phyloP scores from a whole-genome alignment of 192 early-diverging fungal species.

The Dissophora globulifera region DNA sequence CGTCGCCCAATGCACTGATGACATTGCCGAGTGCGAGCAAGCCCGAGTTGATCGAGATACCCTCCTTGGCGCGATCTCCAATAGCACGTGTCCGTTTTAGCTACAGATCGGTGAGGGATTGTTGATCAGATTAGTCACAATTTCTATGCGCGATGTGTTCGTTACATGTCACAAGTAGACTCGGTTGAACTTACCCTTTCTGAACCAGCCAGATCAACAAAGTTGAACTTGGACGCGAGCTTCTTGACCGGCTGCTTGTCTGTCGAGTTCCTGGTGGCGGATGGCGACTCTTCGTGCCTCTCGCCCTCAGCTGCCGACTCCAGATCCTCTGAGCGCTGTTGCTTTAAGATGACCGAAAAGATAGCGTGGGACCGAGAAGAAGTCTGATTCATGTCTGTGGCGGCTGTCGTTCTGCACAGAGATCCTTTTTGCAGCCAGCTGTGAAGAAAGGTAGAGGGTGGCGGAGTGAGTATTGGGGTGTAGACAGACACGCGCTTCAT shows the following conservation, averaged over 20 bases:
- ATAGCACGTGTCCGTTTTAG: conserved; percentile 91
- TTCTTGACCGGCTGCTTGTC: conserved; percentile 39
- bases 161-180: no score
- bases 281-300: conserved; percentile 10
- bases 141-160: no score
- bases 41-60: conserved; percentile 97
- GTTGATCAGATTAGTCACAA: no score
- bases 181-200: conserved; percentile 67
- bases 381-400: conserved; percentile 95
- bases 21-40: conserved; percentile 96
- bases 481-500: background rate
- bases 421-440: conserved; percentile 67
- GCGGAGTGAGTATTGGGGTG: background rate
- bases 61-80: conserved; percentile 94
- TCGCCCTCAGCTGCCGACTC: conserved; percentile 32
- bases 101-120: no score
- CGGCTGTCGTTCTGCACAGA: conserved; percentile 75
- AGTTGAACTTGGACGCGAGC: conserved; percentile 92
- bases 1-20: conserved; percentile 93
- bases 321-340: conserved; percentile 62
- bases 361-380: conserved; percentile 97
- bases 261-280: background rate
- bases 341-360: conserved; percentile 88
- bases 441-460: background rate
- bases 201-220: conserved; percentile 98